Conservation (phyloP, 1,139 yeast species). For the Zygoascus meyerae region DNA sequence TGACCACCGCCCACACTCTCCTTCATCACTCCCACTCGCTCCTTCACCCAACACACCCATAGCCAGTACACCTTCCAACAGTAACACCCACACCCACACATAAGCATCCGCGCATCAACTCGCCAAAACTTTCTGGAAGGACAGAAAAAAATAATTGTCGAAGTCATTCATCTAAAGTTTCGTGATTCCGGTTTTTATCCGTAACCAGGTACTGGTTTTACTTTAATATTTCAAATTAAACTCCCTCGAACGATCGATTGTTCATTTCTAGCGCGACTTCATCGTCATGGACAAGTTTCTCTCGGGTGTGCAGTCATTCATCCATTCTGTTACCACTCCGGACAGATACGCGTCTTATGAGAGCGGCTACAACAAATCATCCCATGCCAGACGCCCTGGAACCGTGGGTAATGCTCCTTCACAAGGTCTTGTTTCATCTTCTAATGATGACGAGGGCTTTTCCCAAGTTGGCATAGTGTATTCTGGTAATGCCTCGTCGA, state of each 20-base stretch:
- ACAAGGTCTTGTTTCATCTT: constrained; percentile 15
- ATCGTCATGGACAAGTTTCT: constrained; percentile 31
- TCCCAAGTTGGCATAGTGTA: constrained; percentile 19
- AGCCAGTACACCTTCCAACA: too few relatives aligned
- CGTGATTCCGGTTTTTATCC: not conserved
- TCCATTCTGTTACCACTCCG: constrained; percentile 57
- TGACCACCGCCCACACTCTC: too few relatives aligned
- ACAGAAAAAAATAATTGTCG: too few relatives aligned
- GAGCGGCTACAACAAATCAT: constrained; percentile 20
- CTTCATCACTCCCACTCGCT: too few relatives aligned
- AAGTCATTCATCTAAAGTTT: not conserved
- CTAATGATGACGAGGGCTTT: constrained; percentile 20
- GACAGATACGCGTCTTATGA: constrained; percentile 62
- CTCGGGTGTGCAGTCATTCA: constrained; percentile 40
- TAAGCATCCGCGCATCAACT: too few relatives aligned
- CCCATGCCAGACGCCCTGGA: constrained; percentile 14
- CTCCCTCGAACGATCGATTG: not conserved
- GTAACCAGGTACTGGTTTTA: not conserved
- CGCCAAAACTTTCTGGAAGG: too few relatives aligned
- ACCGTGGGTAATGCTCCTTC: constrained; percentile 2
- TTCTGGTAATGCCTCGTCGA: constrained; percentile 15
- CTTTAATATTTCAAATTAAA: not conserved
- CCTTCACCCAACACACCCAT: too few relatives aligned
- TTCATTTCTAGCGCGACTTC: not conserved
- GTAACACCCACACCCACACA: too few relatives aligned